Conservation (phyloP, 2,329 filamentous ascomycete species). For the Fusarium sambucinum region DNA sequence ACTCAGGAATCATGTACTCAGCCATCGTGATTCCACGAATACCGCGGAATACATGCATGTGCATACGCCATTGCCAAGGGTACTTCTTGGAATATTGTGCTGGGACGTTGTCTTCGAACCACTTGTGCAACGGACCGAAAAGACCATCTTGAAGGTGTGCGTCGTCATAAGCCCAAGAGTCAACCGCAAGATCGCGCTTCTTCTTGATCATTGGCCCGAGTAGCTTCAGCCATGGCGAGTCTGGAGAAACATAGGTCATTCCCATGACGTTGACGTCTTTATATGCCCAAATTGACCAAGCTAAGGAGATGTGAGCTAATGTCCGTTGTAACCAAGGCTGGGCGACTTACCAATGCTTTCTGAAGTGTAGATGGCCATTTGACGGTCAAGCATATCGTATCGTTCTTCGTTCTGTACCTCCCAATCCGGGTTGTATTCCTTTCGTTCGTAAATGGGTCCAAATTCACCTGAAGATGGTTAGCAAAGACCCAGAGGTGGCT, state of each 20-base stretch:
- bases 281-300: conserved; percentile 71
- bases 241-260: conserved; percentile 62
- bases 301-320: conserved; percentile 11
- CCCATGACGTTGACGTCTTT: conserved; percentile 68
- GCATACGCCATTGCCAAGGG: conserved; percentile 62
- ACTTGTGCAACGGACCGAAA: conserved; percentile 54
- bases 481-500: rapidly evolving
- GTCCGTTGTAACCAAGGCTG: not conserved
- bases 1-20: conserved; percentile 64
- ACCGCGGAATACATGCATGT: conserved; percentile 62
- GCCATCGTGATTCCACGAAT: conserved; percentile 57
- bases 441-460: conserved; percentile 60
- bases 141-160: conserved; percentile 51
- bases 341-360: conserved; percentile 34
- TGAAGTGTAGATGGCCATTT: conserved; percentile 53
- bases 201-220: conserved; percentile 66
- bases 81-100: conserved; percentile 60
- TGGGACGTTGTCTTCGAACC: conserved; percentile 59
- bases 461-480: conserved; percentile 56
- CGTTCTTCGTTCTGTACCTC: conserved; percentile 51
- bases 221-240: conserved; percentile 62
- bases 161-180: conserved; percentile 63
- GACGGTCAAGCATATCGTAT: conserved; percentile 56
- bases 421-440: conserved; percentile 50
- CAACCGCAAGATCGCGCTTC: conserved; percentile 65